A percentile compares a stretch with the other conserved stretches of the same genome.
phyloP scores from a whole-genome alignment of 208 protist species.

The Polymyxa betae region DNA sequence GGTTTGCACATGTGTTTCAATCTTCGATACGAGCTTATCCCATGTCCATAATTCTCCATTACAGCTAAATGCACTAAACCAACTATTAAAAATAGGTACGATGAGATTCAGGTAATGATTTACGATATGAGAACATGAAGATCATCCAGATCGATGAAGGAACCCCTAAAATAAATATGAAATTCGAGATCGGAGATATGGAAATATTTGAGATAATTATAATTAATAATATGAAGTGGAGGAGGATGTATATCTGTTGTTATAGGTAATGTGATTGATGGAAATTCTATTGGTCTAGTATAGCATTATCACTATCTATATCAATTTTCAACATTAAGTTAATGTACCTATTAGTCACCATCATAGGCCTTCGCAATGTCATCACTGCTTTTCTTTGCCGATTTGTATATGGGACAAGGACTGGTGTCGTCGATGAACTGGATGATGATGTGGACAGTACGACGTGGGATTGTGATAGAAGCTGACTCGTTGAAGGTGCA shows the following conservation, averaged over 20 bases:
- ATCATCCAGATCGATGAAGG: slow-evolving; percentile 16
- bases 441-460: background rate
- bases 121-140: background rate
- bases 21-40: slow-evolving; percentile 33
- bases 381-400: background rate
- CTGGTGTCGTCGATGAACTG: too few relatives aligned
- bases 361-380: background rate
- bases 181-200: slow-evolving; percentile 43
- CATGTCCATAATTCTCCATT: slow-evolving; percentile 43
- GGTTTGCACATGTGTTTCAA: slow-evolving; percentile 31
- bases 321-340: background rate
- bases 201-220: slow-evolving; percentile 41
- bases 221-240: background rate
- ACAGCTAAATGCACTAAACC: background rate
- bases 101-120: background rate
- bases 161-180: background rate
- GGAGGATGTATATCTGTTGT: background rate
- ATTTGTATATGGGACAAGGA: background rate
- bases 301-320: background rate
- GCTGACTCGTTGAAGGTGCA: background rate
- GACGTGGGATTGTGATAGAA: background rate
- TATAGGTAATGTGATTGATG: background rate
- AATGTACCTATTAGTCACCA: background rate
- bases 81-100: background rate
- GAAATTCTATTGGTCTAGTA: too few relatives aligned